phyloP scores from a whole-genome alignment of 1,139 yeast genomes.

The Magnusiomyces suaveolens region DNA sequence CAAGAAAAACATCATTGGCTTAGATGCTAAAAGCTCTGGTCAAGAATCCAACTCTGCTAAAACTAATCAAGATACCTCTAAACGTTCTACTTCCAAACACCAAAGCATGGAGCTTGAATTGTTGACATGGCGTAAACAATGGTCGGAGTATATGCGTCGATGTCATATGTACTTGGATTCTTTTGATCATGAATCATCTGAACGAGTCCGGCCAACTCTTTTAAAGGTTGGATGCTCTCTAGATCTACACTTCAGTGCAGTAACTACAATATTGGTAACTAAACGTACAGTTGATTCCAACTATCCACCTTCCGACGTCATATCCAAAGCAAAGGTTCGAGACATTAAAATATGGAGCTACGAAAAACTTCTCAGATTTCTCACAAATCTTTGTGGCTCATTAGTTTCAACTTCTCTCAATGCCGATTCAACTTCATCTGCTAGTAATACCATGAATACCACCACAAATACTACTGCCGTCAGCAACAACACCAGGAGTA shows the following conservation, averaged over 20 bases:
- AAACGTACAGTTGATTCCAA: conserved; percentile 21
- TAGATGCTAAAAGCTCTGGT: background rate
- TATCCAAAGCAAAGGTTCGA: conserved; percentile 50
- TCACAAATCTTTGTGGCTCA: conserved; percentile 58
- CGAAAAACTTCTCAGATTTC: conserved; percentile 74
- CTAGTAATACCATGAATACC: background rate
- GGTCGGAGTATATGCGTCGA: conserved; percentile 68
- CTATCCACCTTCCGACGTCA: conserved; percentile 50
- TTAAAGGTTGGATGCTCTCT: conserved; percentile 35
- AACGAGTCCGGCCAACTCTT: conserved; percentile 40
- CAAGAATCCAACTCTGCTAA: background rate
- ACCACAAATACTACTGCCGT: background rate
- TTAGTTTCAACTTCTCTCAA: background rate
- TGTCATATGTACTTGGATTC: conserved; percentile 75
- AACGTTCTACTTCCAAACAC: background rate
- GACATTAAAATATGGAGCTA: conserved; percentile 74
- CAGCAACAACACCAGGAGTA: background rate
- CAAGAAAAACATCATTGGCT: no score
- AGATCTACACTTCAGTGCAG: conserved; percentile 65
- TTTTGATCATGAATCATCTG: conserved; percentile 44
- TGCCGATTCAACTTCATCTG: background rate
- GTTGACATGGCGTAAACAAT: conserved; percentile 60
- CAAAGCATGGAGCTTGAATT: background rate
- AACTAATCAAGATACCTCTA: background rate
- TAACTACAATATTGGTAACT: conserved; percentile 78